These are phyloP conservation scores for Medicago truncatula DNA, from an alignment of 306 rosid species.

Conservation along the genomic window DNA sequence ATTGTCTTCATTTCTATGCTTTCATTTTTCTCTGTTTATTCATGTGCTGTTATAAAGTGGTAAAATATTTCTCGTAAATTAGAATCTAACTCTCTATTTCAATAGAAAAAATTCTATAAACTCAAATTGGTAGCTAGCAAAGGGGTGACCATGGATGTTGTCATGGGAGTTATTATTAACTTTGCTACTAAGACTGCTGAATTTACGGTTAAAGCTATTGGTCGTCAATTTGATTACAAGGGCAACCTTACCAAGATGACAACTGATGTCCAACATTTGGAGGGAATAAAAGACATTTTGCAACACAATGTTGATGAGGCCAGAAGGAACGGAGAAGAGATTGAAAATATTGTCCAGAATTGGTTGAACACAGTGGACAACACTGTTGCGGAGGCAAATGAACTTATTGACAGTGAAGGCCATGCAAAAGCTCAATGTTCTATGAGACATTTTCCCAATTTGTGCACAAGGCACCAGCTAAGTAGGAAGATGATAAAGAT, in stretches of 20 bases:
- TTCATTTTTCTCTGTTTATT: no score
- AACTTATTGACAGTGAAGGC: background rate
- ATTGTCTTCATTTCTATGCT: no score
- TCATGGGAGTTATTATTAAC: background rate
- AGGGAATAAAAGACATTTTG: background rate
- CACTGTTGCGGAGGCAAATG: background rate
- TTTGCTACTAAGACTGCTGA: background rate
- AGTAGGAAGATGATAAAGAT: background rate
- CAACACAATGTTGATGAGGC: background rate
- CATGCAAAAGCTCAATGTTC: background rate
- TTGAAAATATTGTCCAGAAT: background rate
- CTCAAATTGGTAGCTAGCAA: background rate
- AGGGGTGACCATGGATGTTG: no score
- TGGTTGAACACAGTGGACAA: background rate
- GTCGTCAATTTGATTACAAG: background rate
- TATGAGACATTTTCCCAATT: background rate
- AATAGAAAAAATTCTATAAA: no score
- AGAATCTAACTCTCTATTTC: no score
- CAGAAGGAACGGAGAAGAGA: conserved; percentile 2
- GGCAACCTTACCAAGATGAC: background rate
- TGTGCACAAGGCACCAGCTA: background rate
- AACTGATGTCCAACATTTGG: background rate
- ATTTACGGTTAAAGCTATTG: background rate
- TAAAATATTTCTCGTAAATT: no score
- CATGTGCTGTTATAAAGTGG: no score